Evolutionary conservation across 148 eudicot genomes (phyloP), one percentile per base, ranked within the genome.

Genomic region (Suaeda aralocaspica): DNA sequence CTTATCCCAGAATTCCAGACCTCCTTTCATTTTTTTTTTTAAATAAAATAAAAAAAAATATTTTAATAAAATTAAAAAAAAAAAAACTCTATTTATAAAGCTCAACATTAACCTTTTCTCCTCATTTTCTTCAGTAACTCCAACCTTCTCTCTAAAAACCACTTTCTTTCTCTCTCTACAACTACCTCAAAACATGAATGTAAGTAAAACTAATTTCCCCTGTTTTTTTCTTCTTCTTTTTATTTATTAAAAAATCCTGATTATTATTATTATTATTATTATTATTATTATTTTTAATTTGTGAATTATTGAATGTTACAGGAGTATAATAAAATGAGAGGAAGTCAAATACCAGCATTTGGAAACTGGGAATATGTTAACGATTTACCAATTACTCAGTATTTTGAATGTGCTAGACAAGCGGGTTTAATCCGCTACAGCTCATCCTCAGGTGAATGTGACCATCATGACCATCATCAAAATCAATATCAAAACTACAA

Each of bases 321-420:
- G 79, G 76, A 71, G 12, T 53, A n/a, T 6, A 68, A 31, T 6
- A 69, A 36, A 51, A 73, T 33, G 64, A 29, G 66, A 28, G 70
- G 71, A 10, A 63, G 81, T 22, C 87, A 84, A 69, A 85, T 85
- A 69, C 92, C 89, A 53, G 89, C 87, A 39, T 89, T 89, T 72
- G 95, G 95, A 13, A 76, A 89, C 72, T 89, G 95, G 95, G 95
- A 89, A 8, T 51, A 80, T 48, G 86, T 80, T 6, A 85, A 87
- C 50, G 87, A 89, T 24, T 26, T 89, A 44, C 94, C 89, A 2
- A 89, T 89, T 1, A 89, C 94, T 2, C 94, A 89, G 79, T 89
- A 89, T 39, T 89, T 89, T 29, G 90, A 89, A 70, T 82, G 85
- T 9, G 90, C 94, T 7, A 58, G 85, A 33, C 87, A 84, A 44